Conservation (phyloP, 2,329 filamentous ascomycete genomes). For the Botrytis squamosa region DNA sequence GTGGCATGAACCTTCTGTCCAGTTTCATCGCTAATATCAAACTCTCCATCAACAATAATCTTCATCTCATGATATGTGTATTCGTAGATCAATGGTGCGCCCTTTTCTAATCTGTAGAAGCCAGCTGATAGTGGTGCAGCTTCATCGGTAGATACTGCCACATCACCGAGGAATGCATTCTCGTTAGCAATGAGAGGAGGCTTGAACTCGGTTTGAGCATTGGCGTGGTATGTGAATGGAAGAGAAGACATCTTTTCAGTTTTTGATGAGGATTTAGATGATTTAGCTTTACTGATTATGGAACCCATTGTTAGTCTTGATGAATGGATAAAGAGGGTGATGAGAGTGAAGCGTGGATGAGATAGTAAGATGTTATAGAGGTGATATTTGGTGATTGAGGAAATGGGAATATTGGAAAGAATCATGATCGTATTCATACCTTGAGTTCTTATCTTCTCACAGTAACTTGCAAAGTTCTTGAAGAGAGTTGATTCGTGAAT, state of each 20-base stretch:
- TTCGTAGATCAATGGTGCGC: slow-evolving; percentile 60
- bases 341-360: not conserved
- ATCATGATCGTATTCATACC: slow-evolving; percentile 21
- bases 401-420: not conserved
- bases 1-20: slow-evolving; percentile 55
- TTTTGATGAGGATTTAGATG: slow-evolving; percentile 22
- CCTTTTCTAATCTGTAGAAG: slow-evolving; percentile 62
- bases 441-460: slow-evolving; percentile 25
- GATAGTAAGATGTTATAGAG: slow-evolving; percentile 2
- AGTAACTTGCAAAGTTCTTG: not conserved
- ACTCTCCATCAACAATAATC: slow-evolving; percentile 62
- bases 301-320: slow-evolving; percentile 36
- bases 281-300: slow-evolving; percentile 38
- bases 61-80: slow-evolving; percentile 68
- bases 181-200: slow-evolving; percentile 62
- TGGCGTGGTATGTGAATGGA: slow-evolving; percentile 46
- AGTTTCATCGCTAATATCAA: slow-evolving; percentile 59
- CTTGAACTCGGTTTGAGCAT: slow-evolving; percentile 56
- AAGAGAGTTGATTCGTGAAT: not conserved
- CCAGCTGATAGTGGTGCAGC: slow-evolving; percentile 56
- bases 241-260: slow-evolving; percentile 30
- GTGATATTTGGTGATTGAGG: not conserved
- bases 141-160: slow-evolving; percentile 48
- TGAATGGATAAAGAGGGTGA: not conserved
- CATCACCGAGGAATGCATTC: slow-evolving; percentile 60